phyloP scores from a whole-genome alignment of 2,329 filamentous ascomycete species.

The Trichothecium roseum region DNA sequence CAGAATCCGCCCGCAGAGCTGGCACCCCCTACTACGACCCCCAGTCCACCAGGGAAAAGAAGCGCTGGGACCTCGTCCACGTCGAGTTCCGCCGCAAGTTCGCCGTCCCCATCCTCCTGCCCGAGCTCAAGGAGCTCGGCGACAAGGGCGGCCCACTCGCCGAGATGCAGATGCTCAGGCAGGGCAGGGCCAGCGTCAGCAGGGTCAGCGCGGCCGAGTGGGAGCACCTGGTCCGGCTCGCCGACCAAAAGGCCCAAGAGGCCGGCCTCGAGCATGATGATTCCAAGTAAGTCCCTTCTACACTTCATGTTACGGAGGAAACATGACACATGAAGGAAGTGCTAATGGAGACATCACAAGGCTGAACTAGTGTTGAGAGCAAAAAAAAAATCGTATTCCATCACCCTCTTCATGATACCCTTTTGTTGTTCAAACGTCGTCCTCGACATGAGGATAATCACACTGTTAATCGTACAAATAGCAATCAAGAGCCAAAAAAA shows the following conservation, averaged over 20 bases:
- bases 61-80: constrained; percentile 75
- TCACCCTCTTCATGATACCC: too few species aligned
- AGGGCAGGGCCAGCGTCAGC: constrained; percentile 73
- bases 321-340: too few species aligned
- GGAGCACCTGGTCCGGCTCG: constrained; percentile 47
- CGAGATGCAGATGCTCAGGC: constrained; percentile 74
- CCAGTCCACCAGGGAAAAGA: constrained; percentile 47
- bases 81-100: constrained; percentile 85
- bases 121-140: constrained; percentile 58
- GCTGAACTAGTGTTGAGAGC: not conserved
- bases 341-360: too few species aligned
- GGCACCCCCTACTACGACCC: constrained; percentile 69
- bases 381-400: too few species aligned
- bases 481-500: too few species aligned
- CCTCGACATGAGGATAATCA: too few species aligned
- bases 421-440: too few species aligned
- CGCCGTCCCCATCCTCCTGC: constrained; percentile 55
- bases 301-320: too few species aligned
- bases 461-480: too few species aligned
- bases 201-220: constrained; percentile 56
- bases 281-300: too few species aligned
- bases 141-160: constrained; percentile 47
- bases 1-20: constrained; percentile 21
- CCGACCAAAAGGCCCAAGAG: constrained; percentile 29
- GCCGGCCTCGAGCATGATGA: constrained; percentile 26